phyloP scores from a whole-genome alignment of 2,329 filamentous ascomycete genomes.

The Neonectria faginata region DNA sequence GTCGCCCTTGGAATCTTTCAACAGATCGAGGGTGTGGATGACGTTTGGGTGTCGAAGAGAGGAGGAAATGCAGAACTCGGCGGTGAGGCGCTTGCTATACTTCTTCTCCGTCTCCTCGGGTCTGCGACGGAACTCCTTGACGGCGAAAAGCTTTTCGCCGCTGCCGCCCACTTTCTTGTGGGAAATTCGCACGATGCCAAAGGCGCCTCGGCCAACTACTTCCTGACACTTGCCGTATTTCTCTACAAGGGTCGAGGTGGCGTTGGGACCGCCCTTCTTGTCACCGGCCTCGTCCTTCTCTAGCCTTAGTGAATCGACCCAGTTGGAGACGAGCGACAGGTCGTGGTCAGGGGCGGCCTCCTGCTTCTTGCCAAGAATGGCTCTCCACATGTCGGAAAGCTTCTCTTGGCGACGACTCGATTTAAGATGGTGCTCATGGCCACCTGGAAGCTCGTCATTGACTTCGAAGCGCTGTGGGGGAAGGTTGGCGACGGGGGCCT shows the following conservation, averaged over 20 bases:
- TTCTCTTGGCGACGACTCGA: constrained; percentile 95
- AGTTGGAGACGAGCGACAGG: constrained; percentile 91
- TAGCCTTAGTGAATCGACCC: constrained; percentile 92
- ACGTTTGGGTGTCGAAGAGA: constrained; percentile 97
- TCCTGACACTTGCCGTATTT: constrained; percentile 99
- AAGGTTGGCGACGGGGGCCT: constrained; percentile 50
- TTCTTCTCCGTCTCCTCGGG: constrained; percentile 96
- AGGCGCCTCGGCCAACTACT: constrained; percentile 93
- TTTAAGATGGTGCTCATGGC: constrained; percentile 89
- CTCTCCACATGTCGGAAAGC: constrained; percentile 89
- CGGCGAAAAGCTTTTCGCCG: constrained; percentile 91
- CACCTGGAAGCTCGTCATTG: constrained; percentile 68
- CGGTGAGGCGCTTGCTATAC: constrained; percentile 96
- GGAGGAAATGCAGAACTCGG: constrained; percentile 98
- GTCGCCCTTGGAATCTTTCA: constrained; percentile 96
- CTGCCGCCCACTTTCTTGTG: constrained; percentile 91
- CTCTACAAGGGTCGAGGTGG: constrained; percentile 81
- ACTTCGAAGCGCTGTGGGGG: constrained; percentile 63
- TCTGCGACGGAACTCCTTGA: constrained; percentile 96
- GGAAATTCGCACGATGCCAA: constrained; percentile 96
- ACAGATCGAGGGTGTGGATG: constrained; percentile 94
- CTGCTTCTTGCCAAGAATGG: constrained; percentile 86
- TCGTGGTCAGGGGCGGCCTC: constrained; percentile 80
- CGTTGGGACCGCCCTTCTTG: constrained; percentile 80
- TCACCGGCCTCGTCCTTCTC: constrained; percentile 89